phyloP scores from a whole-genome alignment of 192 early-diverging fungal species.

The Funneliformis geosporum region DNA sequence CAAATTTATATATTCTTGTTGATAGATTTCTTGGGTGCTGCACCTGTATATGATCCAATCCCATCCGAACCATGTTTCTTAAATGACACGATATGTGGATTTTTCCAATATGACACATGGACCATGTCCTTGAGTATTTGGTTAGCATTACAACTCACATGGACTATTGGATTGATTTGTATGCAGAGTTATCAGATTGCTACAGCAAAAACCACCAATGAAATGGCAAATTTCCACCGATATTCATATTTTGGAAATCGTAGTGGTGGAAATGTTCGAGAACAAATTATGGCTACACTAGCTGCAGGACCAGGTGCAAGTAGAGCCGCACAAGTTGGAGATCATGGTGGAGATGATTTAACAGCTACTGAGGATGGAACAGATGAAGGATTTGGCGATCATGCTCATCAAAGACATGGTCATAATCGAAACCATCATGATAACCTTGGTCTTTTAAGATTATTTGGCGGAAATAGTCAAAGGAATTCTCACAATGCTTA shows the following conservation, averaged over 20 bases:
- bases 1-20: background rate
- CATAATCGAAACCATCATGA: constrained; percentile 36
- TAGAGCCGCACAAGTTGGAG: constrained; percentile 35
- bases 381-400: constrained; percentile 41
- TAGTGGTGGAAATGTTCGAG: constrained; percentile 37
- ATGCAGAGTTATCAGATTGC: constrained; percentile 81
- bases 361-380: constrained; percentile 28
- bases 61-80: constrained; percentile 60
- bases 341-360: constrained; percentile 36
- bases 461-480: constrained; percentile 45
- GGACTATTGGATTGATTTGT: constrained; percentile 78
- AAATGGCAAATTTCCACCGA: constrained; percentile 79
- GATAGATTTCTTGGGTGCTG: constrained; percentile 46
- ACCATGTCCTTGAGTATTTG: constrained; percentile 70
- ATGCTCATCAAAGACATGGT: constrained; percentile 34
- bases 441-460: constrained; percentile 37
- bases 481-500: constrained; percentile 37
- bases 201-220: constrained; percentile 85
- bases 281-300: constrained; percentile 55
- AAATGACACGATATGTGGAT: constrained; percentile 63
- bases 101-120: constrained; percentile 75
- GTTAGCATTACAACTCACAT: constrained; percentile 74
- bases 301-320: constrained; percentile 48
- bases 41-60: constrained; percentile 56
- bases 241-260: constrained; percentile 50